These are phyloP conservation scores for Beta macrorhiza DNA, from an alignment of 179 eudicot genomes.

Conservation along the genomic window DNA sequence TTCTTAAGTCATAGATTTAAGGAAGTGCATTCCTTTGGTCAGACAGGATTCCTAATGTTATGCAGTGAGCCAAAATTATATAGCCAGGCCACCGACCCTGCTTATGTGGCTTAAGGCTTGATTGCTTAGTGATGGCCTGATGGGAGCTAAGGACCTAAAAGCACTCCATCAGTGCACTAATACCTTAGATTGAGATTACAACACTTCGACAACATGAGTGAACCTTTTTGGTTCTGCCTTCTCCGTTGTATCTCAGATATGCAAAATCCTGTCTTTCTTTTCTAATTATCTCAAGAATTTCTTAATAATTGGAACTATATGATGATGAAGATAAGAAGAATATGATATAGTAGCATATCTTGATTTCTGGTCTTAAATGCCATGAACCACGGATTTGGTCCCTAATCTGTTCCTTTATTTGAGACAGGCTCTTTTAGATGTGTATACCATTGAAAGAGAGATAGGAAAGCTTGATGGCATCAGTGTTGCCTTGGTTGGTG, in stretches of 20 bases:
- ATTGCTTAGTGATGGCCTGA: not conserved
- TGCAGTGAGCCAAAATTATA: not conserved
- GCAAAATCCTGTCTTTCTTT: not conserved
- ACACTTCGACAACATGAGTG: not conserved
- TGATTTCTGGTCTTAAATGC: constrained; percentile 6
- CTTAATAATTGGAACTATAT: not conserved
- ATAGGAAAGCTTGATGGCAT: constrained; percentile 88
- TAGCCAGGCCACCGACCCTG: not conserved
- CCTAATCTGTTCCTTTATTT: constrained; percentile 18
- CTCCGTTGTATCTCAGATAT: not conserved
- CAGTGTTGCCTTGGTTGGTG: constrained; percentile 92
- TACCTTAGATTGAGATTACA: not conserved
- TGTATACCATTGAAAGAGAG: constrained; percentile 91
- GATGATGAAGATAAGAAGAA: not conserved
- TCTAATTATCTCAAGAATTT: not conserved
- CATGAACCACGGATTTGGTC: not conserved
- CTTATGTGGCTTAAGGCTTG: not conserved
- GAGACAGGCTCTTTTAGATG: constrained; percentile 80
- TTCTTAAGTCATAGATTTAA: not conserved
- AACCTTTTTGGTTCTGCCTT: not conserved
- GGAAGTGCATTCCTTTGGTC: not conserved
- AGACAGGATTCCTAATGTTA: not conserved
- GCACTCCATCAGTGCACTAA: not conserved
- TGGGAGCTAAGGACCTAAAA: not conserved
- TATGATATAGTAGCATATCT: not conserved